Percentiles rank a stretch among this genome's conserved stretches.
Conservation (phyloP, 164 flowering plant species). For the Vitis labrusca region DNA sequence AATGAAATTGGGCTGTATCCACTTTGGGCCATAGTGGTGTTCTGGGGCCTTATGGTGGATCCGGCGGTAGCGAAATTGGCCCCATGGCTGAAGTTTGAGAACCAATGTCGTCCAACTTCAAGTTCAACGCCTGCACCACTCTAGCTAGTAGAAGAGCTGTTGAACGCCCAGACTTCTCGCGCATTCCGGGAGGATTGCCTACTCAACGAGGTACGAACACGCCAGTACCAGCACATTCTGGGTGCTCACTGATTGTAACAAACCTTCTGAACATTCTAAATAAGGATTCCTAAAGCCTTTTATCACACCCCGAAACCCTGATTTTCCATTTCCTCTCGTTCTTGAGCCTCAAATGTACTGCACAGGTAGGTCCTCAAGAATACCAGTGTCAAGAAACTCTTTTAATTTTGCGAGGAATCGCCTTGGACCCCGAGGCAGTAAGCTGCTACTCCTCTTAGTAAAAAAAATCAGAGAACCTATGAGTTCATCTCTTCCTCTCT, state of each 20-base stretch:
- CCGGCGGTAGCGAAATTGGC: conserved; percentile 65
- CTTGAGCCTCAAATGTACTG: conserved; percentile 44
- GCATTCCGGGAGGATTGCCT: conserved; percentile 22
- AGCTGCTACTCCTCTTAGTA: conserved; percentile 14
- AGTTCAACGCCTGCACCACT: conserved; percentile 49
- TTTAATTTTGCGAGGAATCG: conserved; percentile 45
- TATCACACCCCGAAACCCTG: too few species aligned
- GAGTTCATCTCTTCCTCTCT: too few species aligned
- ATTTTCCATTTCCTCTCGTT: conserved; percentile 28
- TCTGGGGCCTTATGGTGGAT: conserved; percentile 47
- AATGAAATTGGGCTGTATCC: conserved; percentile 59
- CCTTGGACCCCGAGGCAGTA: conserved; percentile 2
- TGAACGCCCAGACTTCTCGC: conserved; percentile 40
- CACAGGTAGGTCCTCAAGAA: conserved; percentile 66
- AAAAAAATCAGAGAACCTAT: too few species aligned
- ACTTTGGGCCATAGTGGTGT: conserved; percentile 39
- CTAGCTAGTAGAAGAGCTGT: conserved; percentile 43
- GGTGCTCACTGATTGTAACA: too few species aligned
- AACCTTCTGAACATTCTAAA: too few species aligned
- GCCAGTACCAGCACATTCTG: conserved; percentile 45
- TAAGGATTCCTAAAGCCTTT: too few species aligned
- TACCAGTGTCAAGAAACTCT: conserved; percentile 67
- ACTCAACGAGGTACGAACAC: conserved; percentile 47
- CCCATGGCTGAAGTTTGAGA: conserved; percentile 42
- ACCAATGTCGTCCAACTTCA: conserved; percentile 50